Conservation (phyloP, 257 asterid genomes). For the Rehmannia glutinosa region DNA sequence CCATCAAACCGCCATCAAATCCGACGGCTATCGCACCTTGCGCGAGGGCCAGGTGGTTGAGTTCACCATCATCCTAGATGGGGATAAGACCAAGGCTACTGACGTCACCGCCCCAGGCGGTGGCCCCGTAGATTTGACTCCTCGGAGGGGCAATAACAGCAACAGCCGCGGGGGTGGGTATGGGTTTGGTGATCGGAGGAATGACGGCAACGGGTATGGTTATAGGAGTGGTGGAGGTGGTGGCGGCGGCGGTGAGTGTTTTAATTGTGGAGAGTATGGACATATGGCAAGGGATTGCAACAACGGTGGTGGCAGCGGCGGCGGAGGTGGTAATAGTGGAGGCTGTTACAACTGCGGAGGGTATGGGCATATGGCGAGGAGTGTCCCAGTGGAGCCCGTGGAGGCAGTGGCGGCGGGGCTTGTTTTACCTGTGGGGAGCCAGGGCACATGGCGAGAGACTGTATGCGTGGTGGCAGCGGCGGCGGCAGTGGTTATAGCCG, state of each 20-base stretch:
- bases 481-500: slow-evolving; percentile 7
- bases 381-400: slow-evolving; percentile 38
- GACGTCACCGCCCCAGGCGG: slow-evolving; percentile 75
- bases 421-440: slow-evolving; percentile 38
- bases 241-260: slow-evolving; percentile 43
- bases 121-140: slow-evolving; percentile 32
- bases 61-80: slow-evolving; percentile 45
- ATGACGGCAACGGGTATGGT: slow-evolving; percentile 22
- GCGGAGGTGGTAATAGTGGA: slow-evolving; percentile 26
- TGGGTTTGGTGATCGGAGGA: slow-evolving; percentile 23
- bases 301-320: slow-evolving; percentile 26
- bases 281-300: slow-evolving; percentile 58
- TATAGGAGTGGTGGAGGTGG: slow-evolving; percentile 44
- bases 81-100: slow-evolving; percentile 58
- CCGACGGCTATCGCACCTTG: slow-evolving; percentile 70
- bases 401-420: slow-evolving; percentile 18
- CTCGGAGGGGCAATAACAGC: slow-evolving; percentile 22
- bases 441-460: slow-evolving; percentile 49
- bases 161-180: slow-evolving; percentile 27
- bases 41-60: slow-evolving; percentile 82
- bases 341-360: slow-evolving; percentile 54
- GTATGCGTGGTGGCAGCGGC: slow-evolving; percentile 27
- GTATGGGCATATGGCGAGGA: slow-evolving; percentile 65
- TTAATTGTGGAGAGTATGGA: slow-evolving; percentile 51
- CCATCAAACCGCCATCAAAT: slow-evolving; percentile 75